Evolutionary conservation across 2,329 filamentous ascomycete species (phyloP), one percentile per base, ranked within the genome.

Genomic region (Colletotrichum chrysophilum): DNA sequence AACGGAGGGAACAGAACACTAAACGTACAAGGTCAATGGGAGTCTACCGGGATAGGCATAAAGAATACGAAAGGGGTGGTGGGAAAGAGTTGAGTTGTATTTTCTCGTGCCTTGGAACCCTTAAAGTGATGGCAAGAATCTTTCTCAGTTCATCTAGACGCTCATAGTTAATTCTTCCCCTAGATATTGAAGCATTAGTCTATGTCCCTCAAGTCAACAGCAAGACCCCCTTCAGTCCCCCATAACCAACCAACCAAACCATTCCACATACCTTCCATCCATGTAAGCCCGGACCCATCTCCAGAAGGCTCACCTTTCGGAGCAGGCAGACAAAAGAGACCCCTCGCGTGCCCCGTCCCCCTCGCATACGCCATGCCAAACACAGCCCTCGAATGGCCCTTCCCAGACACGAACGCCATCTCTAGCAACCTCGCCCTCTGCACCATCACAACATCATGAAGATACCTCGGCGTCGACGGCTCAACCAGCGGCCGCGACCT

Each of bases 361-460:
- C 73, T 72, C 4, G 43, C 38, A 28, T 75, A 73, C n/a, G 69
- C 43, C 55, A 34, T 68, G 6, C 26, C 9, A 12, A 55, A 73
- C 4, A 75, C 73, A 6, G 13, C 70, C 16, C 69, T 52, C 14
- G 62, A 28, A 32, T 68, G 69, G 2, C 69, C 62, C 32, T 7
- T 64, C 2, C 9, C 62, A 2, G 70, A 67, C 7, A 67, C 18
- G 5, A 55, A 36, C 6, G 36, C 8, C 32, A 32, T 5, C 24
- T 21, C 24, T 14, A 16, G 26, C 5, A 13, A 18, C 9, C 28
- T 21, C n/a, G 24, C 36, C 28, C 14, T 13, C 2, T 12, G 14
- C 1, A 14, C 30, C 30, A 34, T 18, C 4, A 67, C 5, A 4
- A 60, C 21, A 16, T 75, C 69, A 30, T 26, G 12, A 14, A 58